Base-by-base conservation (phyloP, 1,284 basidiomycete genomes). In the Malassezia caprae region DNA sequence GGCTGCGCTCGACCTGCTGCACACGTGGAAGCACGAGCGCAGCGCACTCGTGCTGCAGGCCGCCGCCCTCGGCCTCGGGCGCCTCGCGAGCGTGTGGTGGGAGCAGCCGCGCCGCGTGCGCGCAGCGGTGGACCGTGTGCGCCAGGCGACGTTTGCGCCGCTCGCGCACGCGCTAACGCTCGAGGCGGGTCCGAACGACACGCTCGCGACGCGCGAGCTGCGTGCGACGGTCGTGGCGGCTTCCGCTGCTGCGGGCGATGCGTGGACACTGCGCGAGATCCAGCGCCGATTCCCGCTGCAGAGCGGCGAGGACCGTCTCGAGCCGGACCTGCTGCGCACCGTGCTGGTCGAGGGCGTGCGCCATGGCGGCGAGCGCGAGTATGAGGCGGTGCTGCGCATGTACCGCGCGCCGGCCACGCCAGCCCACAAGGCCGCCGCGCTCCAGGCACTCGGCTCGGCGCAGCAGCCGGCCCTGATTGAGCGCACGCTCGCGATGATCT, bases 141-240 rank as follows among this genome's bases (percentile, higher is more conserved):
- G 64, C 17, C 62, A 61, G 21, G 80, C 83, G 19, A 78, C 94
- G 35, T 90, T 88, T 76, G 80, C 80, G 44, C 91, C 90, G 6
- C 75, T 91, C 32, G 86, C 89, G 28, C 78, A 86, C 49, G 80
- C 80, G 65, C 80, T 94, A 46, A 88, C 90, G 13, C 93, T 85
- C 69, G 84, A 88, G 47, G 86, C 86, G 73, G 75, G 78, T 4
- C 78, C 80, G 13, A 76, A 78, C 31, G 93, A 98, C 60, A 79
- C 83, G 17, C 78, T 83, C 24, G 88, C 88, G 62, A 80, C 80
- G 40, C 82, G 83, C 41, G 82, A 87, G 68, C 78, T 96, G 50
- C 82, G 93, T 39, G 86, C 87, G 8, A 78, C 82, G 17, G 87
- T 86, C 1, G 83, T 96, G 59, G 45, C 55, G 1, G 78, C 77